Evolutionary conservation across 805 yeast species (phyloP), one percentile per base, ranked within the genome.

Genomic region (Saturnispora bothae): DNA sequence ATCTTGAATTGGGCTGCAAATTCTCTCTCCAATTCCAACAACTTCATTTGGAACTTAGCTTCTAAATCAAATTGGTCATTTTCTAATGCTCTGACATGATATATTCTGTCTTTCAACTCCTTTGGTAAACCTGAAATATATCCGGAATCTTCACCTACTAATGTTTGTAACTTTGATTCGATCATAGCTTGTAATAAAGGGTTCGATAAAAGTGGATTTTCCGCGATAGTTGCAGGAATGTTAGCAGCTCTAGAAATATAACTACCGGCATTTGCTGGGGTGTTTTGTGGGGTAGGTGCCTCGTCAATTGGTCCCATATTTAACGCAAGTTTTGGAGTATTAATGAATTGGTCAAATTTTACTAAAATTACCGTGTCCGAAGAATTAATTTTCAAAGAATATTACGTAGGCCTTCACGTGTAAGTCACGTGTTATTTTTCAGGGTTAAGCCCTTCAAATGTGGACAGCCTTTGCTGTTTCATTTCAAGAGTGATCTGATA

Each of bases 231-330:
- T 37, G 67, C 61, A 20, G 84, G 76, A 36, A 77, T 73, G 23
- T 68, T 61, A 36, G 68, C 69, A 40, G 69, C 65, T 55, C 71
- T 76, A 4, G 43, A 41, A 58, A 85, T 64, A 54, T 77, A 83
- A 17, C 88, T 78, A 44, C 76, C 77, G 30, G 84, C 69, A 26
- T 89, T 77, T 3, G 97, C 83, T 13, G 98, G 98, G 1, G 98
- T 92, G 69, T 92, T 92, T 57, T 92, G 98, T 4, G 98, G 98
- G 1, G 98, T 92, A 32, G 98, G 98, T 5, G 98, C 97, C 52
- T 78, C 43, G 33, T 42, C 40, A 20, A 38, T 38, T 13, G 32
- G 40, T 16, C 36, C 40, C 33, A 22, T 22, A 16, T 15, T 22
- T 22, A 16, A n/a, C n/a, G n/a, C n/a, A n/a, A n/a, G n/a, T n/a